Evolutionary conservation across 768 basidiomycete genomes (phyloP).

Genomic region (Tephrocybe sp.): DNA sequence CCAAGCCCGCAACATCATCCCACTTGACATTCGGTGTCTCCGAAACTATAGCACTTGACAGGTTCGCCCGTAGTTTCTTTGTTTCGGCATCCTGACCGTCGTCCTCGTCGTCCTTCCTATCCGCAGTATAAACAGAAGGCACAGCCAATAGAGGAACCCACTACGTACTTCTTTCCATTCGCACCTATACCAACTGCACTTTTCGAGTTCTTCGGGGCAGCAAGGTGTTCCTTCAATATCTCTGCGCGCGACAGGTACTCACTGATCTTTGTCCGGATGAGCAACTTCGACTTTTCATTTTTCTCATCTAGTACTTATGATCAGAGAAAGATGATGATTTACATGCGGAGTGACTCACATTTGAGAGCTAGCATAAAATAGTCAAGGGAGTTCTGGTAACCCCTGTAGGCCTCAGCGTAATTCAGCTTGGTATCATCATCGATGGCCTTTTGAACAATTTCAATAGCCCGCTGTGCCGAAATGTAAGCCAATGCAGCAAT

Average conservation of each 20-base stretch:
- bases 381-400: conserved; percentile 92
- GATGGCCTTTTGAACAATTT: conserved; percentile 89
- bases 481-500: not conserved
- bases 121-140: conserved; percentile 2
- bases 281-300: conserved; percentile 86
- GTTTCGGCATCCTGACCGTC: conserved; percentile 88
- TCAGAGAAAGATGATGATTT: conserved; percentile 1
- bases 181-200: conserved; percentile 43
- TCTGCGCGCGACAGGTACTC: conserved; percentile 94
- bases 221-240: conserved; percentile 83
- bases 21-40: conserved; percentile 96
- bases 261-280: conserved; percentile 84
- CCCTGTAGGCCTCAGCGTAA: conserved; percentile 92
- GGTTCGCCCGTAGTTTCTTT: conserved; percentile 93
- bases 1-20: conserved; percentile 98
- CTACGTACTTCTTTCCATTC: conserved; percentile 49
- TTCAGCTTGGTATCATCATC: conserved; percentile 92
- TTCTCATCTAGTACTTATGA: conserved; percentile 64
- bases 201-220: conserved; percentile 60
- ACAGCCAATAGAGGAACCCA: not conserved
- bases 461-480: conserved; percentile 58
- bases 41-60: conserved; percentile 83
- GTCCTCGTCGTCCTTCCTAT: conserved; percentile 47
- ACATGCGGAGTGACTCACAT: conserved; percentile 46
- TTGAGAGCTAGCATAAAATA: conserved; percentile 98